A percentile compares a stretch with the other conserved stretches of the same genome.
Evolutionary conservation across 176 grass and related monocot species (phyloP).

Genomic region (Themeda triandra): DNA sequence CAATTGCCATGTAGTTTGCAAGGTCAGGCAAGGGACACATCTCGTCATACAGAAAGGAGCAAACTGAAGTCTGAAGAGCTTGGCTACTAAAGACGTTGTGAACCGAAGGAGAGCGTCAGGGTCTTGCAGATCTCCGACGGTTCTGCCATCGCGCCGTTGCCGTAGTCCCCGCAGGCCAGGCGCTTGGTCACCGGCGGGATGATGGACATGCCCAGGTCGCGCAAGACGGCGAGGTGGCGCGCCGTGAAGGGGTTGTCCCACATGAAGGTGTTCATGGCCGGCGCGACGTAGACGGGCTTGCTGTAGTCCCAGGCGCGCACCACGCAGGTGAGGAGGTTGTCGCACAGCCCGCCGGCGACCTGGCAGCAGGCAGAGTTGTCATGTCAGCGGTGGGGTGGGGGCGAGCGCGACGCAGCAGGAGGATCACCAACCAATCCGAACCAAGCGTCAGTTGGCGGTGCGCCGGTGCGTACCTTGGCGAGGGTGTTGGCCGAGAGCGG

Average conservation of each 20-base stretch:
- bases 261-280: slow-evolving; percentile 89
- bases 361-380: slow-evolving; percentile 6
- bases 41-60: neutral
- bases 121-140: slow-evolving; percentile 48
- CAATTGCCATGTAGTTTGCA: neutral
- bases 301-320: slow-evolving; percentile 76
- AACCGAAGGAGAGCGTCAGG: slow-evolving; percentile 39
- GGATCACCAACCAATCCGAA: too few relatives aligned
- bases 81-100: neutral
- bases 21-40: neutral
- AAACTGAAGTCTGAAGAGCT: neutral
- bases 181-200: slow-evolving; percentile 60
- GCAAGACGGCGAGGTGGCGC: slow-evolving; percentile 46
- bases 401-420: too few relatives aligned
- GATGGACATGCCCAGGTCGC: slow-evolving; percentile 49
- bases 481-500: slow-evolving; percentile 84
- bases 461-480: slow-evolving; percentile 62
- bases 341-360: slow-evolving; percentile 70
- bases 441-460: too few relatives aligned
- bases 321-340: slow-evolving; percentile 86
- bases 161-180: slow-evolving; percentile 68
- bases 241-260: slow-evolving; percentile 75
- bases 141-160: slow-evolving; percentile 72
- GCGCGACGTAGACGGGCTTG: slow-evolving; percentile 73
- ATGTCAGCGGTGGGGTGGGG: neutral